Evolutionary conservation across 805 yeast species (phyloP), one percentile per base, ranked within the genome.

Genomic region (Lachancea thermotolerans): DNA sequence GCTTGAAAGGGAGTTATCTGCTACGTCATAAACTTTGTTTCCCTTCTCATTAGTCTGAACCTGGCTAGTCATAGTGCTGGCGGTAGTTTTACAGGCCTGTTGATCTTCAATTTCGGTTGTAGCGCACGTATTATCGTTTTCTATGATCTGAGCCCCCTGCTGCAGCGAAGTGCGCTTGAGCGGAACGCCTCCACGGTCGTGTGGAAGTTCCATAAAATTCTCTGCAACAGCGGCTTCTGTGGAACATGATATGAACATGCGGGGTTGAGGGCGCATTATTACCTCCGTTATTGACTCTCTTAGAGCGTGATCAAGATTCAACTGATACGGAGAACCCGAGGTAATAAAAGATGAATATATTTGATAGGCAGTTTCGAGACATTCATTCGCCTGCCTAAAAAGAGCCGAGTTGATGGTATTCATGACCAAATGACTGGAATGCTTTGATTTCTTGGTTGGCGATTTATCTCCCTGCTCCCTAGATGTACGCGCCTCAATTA

Each of bases 301-400:
- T 34, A 80, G 56, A 9, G 50, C 55, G 54, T 76, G 80, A 49
- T 82, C 82, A 40, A 88, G 78, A 54, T 88, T 88, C 30, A 88
- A 65, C 46, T 81, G 82, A 51, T 72, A 78, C 0, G 90, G 83
- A 0, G 95, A 77, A 14, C 83, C 84, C 15, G 71, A 62, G 12
- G 82, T 73, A 40, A 88, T 69, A 59, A 77, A 86, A 0, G 84
- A 73, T 6, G 82, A 73, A 59, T 77, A 86, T 28, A 87, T 77
- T 41, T 73, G 74, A 60, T 79, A 84, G 0, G 82, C 82, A 46
- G 72, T 68, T 2, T 84, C 75, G 11, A 82, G 59, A 50, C 87
- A 78, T 41, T 74, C 78, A 43, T 73, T 75, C 2, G 79, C 69
- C 21, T 78, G 64, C 41, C 65, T 68, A 4, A 64, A 59, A 12